Base-by-base conservation (phyloP, 306 rosid genomes). In the Acmispon strigosus region DNA sequence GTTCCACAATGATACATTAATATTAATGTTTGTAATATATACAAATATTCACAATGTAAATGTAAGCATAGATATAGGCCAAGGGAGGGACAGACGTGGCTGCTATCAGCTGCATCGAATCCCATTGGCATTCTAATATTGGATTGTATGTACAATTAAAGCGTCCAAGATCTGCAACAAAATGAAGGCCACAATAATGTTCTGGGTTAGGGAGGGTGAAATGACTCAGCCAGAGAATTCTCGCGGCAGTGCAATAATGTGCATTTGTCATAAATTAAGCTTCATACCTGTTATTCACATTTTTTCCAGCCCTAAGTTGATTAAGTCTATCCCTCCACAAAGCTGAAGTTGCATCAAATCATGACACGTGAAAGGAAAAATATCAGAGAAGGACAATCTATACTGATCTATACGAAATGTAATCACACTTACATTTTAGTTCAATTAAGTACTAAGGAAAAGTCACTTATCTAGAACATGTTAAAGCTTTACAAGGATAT, bases 271-370 rank as follows among this genome's bases (percentile, higher is more conserved):
- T 50, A 66, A 72, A 39, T 41, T 29, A 9, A 36, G 44, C 15
- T 39, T 9, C 66, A 42, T 58, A 82, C 86, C 83, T 82, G 64
- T 82, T 78, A 36, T 75, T 78, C 32, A 48, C 32, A 43, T 82
- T 82, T 75, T 74, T 82, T 58, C 78, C 83, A 17, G 81, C 56
- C 78, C 86, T 78, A 32, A 65, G 78, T 75, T 82, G 78, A 53
- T 70, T 78, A 44, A 82, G 86, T 78, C 53, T 65, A 78, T 82
- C 86, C 83, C 86, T 82, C 83, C 83, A 82, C 69, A 70, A 70
- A 36, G 86, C 86, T 82, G 69, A 27, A 64, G 62, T 69, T 74
- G 61, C 74, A 69, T 34, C 45, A 44, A 72, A 74, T 58, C 53
- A 74, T 51, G 49, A 63, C 29, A 70, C 34, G 50, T 47, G 43